Conservation (phyloP, 2,329 filamentous ascomycete species). For the Ciborinia camelliae region DNA sequence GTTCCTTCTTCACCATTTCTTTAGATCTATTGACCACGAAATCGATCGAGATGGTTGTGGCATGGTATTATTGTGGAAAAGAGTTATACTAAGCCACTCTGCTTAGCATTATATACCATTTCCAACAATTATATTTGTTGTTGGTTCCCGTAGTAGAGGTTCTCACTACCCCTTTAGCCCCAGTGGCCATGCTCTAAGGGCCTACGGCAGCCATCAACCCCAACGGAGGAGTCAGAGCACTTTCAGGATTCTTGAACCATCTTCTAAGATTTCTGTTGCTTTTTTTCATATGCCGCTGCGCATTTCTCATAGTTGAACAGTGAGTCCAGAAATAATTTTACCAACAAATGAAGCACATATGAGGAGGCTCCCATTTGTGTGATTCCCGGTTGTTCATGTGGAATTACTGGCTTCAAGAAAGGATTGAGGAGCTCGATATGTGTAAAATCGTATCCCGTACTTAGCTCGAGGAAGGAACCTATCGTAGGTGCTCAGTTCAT, state of each 20-base stretch:
- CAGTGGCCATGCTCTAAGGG: neutral
- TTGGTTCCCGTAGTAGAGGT: neutral
- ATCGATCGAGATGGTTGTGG: neutral
- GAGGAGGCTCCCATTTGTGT: neutral
- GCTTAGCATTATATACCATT: too few species aligned
- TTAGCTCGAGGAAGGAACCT: neutral
- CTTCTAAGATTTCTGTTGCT: neutral
- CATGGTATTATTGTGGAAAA: too few species aligned
- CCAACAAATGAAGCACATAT: neutral
- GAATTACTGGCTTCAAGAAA: neutral
- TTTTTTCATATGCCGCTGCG: neutral
- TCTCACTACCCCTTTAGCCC: neutral
- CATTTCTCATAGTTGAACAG: neutral
- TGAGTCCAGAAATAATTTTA: neutral
- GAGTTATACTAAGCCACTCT: too few species aligned
- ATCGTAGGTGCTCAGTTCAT: too few species aligned
- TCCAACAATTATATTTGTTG: too few species aligned
- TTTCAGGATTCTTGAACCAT: neutral
- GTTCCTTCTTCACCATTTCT: neutral
- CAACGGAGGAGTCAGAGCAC: neutral
- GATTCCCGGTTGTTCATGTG: neutral
- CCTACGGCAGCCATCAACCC: neutral
- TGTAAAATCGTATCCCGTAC: neutral
- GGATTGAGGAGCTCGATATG: neutral
- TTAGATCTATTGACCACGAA: neutral